Percentiles rank a stretch among this genome's conserved stretches.
Conservation (phyloP, 768 basidiomycete species). For the Trichaptum fuscoviolaceum region DNA sequence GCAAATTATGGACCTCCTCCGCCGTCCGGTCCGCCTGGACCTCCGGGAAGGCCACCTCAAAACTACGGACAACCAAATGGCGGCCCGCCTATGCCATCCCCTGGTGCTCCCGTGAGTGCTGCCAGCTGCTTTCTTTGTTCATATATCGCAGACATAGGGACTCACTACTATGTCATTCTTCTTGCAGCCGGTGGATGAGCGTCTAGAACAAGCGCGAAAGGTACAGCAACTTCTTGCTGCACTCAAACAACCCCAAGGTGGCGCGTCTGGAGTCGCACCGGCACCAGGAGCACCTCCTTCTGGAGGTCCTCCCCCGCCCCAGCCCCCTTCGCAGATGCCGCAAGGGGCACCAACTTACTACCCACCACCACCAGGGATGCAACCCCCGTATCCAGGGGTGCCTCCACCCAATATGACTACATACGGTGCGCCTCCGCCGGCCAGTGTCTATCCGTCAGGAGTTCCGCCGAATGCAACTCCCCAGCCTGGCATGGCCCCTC, state of each 20-base stretch:
- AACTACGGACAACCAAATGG: background rate
- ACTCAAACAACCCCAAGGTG: conserved; percentile 61
- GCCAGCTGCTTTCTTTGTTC: background rate
- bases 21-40: conserved; percentile 17
- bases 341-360: conserved; percentile 19
- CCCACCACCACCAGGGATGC: background rate
- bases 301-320: conserved; percentile 30
- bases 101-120: background rate
- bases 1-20: conserved; percentile 13
- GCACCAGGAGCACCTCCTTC: conserved; percentile 24
- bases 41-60: conserved; percentile 29
- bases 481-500: conserved; percentile 15
- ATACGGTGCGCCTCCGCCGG: conserved; percentile 41
- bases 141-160: background rate
- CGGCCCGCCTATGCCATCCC: background rate
- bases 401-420: conserved; percentile 23
- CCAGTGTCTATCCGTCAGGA: conserved; percentile 22
- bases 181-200: conserved; percentile 57
- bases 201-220: conserved; percentile 81
- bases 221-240: conserved; percentile 85
- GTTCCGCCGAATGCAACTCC: conserved; percentile 9
- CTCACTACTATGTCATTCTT: conserved; percentile 1
- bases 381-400: conserved; percentile 17
- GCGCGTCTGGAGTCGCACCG: conserved; percentile 16
- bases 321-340: conserved; percentile 29